Conservation (phyloP, 495 filamentous ascomycete genomes). For the Neurospora tetraspora region DNA sequence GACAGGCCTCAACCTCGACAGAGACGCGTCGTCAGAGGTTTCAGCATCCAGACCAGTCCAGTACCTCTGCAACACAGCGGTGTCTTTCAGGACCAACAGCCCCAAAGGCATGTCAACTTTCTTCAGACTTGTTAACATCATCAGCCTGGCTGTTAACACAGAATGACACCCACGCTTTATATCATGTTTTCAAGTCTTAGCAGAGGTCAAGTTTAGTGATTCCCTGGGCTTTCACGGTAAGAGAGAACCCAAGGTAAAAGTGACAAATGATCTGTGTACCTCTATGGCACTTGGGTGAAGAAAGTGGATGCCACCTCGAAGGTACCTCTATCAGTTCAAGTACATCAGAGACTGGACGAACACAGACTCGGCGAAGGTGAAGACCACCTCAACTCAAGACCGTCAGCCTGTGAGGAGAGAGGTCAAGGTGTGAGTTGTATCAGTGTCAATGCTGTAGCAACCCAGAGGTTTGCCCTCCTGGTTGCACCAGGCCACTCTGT, state of each 20-base stretch:
- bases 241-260: background rate
- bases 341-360: background rate
- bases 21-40: background rate
- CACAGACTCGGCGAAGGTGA: background rate
- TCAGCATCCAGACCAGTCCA: background rate
- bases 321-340: background rate
- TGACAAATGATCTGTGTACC: background rate
- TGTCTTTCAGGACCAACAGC: background rate
- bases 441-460: background rate
- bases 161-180: background rate
- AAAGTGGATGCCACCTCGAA: background rate
- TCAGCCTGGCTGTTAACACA: background rate
- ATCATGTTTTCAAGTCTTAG: background rate
- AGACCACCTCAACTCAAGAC: background rate
- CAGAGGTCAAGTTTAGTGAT: background rate
- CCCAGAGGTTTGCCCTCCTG: background rate
- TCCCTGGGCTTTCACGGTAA: background rate
- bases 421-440: background rate
- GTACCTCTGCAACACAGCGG: background rate
- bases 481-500: background rate
- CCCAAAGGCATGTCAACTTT: background rate
- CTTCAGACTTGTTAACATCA: background rate
- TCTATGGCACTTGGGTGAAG: background rate
- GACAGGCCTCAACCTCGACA: background rate
- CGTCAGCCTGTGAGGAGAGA: background rate